Base-by-base conservation (phyloP, 768 basidiomycete species). In the Aureoboletus auriporus region DNA sequence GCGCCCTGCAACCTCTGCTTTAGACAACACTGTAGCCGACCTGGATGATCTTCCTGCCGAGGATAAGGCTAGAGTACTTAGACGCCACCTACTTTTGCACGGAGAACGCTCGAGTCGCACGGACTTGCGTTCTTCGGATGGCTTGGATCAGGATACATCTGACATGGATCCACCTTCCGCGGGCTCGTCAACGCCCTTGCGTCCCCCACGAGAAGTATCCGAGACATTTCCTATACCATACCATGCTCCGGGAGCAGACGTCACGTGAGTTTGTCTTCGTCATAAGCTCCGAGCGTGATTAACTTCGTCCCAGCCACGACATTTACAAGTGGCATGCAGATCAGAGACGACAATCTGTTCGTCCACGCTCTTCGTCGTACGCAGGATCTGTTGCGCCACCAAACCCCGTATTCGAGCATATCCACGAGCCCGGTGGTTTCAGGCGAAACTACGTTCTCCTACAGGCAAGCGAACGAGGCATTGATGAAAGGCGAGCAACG, bases 301-400 rank as follows among this genome's bases (percentile, higher is more conserved):
- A 42, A 53, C 47, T 36, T 23, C 52, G 33, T 11, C 49, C n/a
- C 53, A 89, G 87, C 14, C 93, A 95, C 61, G 85, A 85, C 54
- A 87, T 98, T 35, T 98, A 96, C 75, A 97, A 96, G 69, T 98
- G 93, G 88, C 87, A 93, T 53, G 75, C 82, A 13, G 86, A 88
- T 57, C 81, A 83, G 47, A 77, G 76, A 23, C 78, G 83, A 48
- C 75, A 79, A 50, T 74, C 72, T 14, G 72, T 67, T 11, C 80
- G 89, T 36, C 72, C 77, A 14, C 84, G 89, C 34, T 73, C 86
- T n/a, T 76, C 79, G 33, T 91, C 89, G 0, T 89, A 79, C 56
- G 75, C 83, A 10, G 83, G 79, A 3, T 74, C 74, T 34, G 69
- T 73, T 10, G 60, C 67, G 0, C 71, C 76, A 5, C 73, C 73